These are phyloP conservation scores for Trichoderma koningii DNA, from an alignment of 2,329 filamentous ascomycete species.

Conservation along the genomic window DNA sequence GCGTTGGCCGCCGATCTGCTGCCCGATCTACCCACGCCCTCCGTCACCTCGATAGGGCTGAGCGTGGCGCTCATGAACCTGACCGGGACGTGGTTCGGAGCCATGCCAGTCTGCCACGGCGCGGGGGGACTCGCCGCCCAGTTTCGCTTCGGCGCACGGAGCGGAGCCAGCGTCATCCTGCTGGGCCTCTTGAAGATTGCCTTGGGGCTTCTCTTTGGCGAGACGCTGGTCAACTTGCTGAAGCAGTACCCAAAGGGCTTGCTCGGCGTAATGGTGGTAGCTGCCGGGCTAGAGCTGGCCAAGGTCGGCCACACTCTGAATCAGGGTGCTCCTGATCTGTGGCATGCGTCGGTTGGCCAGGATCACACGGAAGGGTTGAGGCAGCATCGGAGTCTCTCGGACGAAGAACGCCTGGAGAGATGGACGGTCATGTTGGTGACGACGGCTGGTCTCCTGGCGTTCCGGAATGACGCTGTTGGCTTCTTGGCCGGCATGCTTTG, in stretches of 20 bases:
- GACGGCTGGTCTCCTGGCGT: constrained; percentile 76
- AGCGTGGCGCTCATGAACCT: constrained; percentile 86
- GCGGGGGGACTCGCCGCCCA: constrained; percentile 89
- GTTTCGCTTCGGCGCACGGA: constrained; percentile 86
- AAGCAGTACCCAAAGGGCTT: constrained; percentile 72
- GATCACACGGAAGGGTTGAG: constrained; percentile 40
- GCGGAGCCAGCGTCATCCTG: constrained; percentile 78
- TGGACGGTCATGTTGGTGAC: constrained; percentile 93
- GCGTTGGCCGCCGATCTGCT: constrained; percentile 78
- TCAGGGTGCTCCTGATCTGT: constrained; percentile 62
- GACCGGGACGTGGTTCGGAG: constrained; percentile 83
- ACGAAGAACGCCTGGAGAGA: constrained; percentile 70
- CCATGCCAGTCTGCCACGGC: constrained; percentile 94
- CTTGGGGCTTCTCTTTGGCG: constrained; percentile 74
- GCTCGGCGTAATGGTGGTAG: constrained; percentile 85
- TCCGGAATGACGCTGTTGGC: constrained; percentile 86
- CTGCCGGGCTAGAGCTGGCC: constrained; percentile 83
- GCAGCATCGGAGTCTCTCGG: constrained; percentile 56
- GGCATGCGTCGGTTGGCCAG: constrained; percentile 56
- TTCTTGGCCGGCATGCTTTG: constrained; percentile 82
- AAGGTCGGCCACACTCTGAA: constrained; percentile 84
- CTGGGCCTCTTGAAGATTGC: constrained; percentile 75
- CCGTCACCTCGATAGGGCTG: constrained; percentile 74
- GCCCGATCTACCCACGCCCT: constrained; percentile 66
- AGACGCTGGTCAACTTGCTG: constrained; percentile 71